Evolutionary conservation across 2,329 filamentous ascomycete species (phyloP).

Genomic region (Colletotrichum sp.): DNA sequence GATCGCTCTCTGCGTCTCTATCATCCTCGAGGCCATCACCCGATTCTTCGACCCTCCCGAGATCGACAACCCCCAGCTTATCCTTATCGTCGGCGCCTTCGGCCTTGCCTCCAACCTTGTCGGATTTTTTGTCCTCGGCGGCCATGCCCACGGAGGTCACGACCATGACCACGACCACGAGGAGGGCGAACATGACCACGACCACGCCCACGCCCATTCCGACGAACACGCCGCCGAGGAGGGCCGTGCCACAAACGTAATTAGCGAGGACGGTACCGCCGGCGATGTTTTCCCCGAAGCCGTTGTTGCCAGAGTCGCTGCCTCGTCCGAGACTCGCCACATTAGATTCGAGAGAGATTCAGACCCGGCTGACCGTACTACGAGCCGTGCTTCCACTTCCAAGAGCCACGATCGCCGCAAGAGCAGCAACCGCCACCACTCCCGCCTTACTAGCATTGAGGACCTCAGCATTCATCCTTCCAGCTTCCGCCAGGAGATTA

Average conservation of each 20-base stretch:
- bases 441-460: slow-evolving; percentile 68
- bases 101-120: slow-evolving; percentile 89
- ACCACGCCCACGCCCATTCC: slow-evolving; percentile 31
- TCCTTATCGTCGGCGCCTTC: slow-evolving; percentile 86
- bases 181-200: slow-evolving; percentile 40
- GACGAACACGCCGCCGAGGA: slow-evolving; percentile 55
- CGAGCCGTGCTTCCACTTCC: slow-evolving; percentile 34
- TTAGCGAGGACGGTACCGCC: slow-evolving; percentile 65
- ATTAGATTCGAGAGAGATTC: slow-evolving; percentile 44
- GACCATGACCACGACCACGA: slow-evolving; percentile 58
- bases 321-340: slow-evolving; percentile 40
- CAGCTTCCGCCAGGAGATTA: slow-evolving; percentile 91
- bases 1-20: slow-evolving; percentile 93
- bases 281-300: slow-evolving; percentile 69
- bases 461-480: slow-evolving; percentile 88
- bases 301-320: slow-evolving; percentile 55
- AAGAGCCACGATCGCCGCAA: slow-evolving; percentile 50
- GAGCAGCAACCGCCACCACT: slow-evolving; percentile 55
- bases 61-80: slow-evolving; percentile 83
- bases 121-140: slow-evolving; percentile 89
- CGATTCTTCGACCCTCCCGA: slow-evolving; percentile 90
- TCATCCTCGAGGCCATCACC: slow-evolving; percentile 93
- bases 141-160: slow-evolving; percentile 77
- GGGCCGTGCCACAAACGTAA: slow-evolving; percentile 44
- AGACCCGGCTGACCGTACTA: slow-evolving; percentile 24